A percentile compares a stretch with the other conserved stretches of the same genome.
phyloP scores from a whole-genome alignment of 139 green algal species.

The Diplosphaera chodatii region DNA sequence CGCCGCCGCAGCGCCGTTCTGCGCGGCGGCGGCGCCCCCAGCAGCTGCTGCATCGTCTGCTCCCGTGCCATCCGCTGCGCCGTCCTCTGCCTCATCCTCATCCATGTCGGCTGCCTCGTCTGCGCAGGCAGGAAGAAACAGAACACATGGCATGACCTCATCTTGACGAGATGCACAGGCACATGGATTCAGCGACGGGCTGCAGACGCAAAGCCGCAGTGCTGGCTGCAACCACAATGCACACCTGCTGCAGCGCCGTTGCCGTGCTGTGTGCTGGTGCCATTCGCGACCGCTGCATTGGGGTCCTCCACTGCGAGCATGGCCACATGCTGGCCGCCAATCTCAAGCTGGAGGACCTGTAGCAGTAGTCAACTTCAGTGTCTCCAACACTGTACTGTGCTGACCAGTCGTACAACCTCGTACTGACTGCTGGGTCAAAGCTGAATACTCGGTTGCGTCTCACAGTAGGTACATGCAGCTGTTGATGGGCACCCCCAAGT shows the following conservation, averaged over 20 bases:
- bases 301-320: constrained; percentile 32
- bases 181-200: too few relatives aligned
- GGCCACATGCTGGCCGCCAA: constrained; percentile 73
- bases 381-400: too few relatives aligned
- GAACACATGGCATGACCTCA: too few relatives aligned
- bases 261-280: background rate
- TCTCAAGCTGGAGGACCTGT: constrained; percentile 42
- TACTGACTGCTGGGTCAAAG: too few relatives aligned
- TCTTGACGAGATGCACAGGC: too few relatives aligned
- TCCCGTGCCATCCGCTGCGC: background rate
- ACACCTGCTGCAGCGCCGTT: background rate
- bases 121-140: background rate
- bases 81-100: background rate
- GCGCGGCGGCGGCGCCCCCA: background rate
- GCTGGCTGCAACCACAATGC: background rate
- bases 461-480: too few relatives aligned
- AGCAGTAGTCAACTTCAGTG: too few relatives aligned
- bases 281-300: too few relatives aligned
- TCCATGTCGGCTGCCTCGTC: background rate
- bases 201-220: background rate
- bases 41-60: background rate
- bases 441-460: too few relatives aligned
- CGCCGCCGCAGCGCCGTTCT: too few relatives aligned
- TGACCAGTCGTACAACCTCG: constrained; percentile 23
- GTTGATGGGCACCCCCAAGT: too few relatives aligned